phyloP scores from a whole-genome alignment of 495 filamentous ascomycete genomes.

The Lasiosphaeria ovina region DNA sequence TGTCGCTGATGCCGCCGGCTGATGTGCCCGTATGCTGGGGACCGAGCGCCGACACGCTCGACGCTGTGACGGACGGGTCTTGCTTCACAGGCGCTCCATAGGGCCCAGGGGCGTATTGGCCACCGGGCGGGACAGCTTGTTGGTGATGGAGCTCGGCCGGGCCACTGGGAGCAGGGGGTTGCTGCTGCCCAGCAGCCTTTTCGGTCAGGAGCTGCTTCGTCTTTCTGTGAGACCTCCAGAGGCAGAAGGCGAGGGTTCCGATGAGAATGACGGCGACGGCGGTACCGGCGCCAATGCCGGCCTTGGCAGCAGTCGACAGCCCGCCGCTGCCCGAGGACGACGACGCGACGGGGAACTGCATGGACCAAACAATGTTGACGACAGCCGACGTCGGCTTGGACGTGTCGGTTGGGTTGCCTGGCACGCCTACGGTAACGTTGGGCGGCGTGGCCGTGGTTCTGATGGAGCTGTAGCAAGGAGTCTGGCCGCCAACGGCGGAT shows the following conservation, averaged over 20 bases:
- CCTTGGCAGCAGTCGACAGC: slow-evolving; percentile 27
- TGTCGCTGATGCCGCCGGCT: slow-evolving; percentile 16
- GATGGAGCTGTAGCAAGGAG: slow-evolving; percentile 27
- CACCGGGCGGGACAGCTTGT: slow-evolving; percentile 4
- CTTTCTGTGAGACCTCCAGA: slow-evolving; percentile 22
- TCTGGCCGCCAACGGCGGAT: slow-evolving; percentile 21
- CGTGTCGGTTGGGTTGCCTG: slow-evolving; percentile 12
- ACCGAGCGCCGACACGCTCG: slow-evolving; percentile 1
- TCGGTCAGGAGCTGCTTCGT: slow-evolving; percentile 18
- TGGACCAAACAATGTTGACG: slow-evolving; percentile 31
- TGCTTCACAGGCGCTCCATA: neutral
- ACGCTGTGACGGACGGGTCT: neutral
- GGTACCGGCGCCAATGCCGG: slow-evolving; percentile 28
- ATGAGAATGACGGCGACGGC: slow-evolving; percentile 24
- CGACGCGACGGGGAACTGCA: slow-evolving; percentile 22
- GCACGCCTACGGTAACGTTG: slow-evolving; percentile 17
- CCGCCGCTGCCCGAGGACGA: slow-evolving; percentile 4
- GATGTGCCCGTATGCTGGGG: slow-evolving; percentile 23
- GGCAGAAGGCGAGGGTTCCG: slow-evolving; percentile 15
- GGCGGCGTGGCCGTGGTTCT: neutral
- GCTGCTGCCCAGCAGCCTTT: neutral
- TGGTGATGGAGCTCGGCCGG: neutral
- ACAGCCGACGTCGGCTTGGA: slow-evolving; percentile 27
- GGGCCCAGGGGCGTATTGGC: slow-evolving; percentile 7
- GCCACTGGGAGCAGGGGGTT: neutral